These are phyloP conservation scores for Corylus americana DNA, from an alignment of 306 rosid genomes.

Conservation along the genomic window DNA sequence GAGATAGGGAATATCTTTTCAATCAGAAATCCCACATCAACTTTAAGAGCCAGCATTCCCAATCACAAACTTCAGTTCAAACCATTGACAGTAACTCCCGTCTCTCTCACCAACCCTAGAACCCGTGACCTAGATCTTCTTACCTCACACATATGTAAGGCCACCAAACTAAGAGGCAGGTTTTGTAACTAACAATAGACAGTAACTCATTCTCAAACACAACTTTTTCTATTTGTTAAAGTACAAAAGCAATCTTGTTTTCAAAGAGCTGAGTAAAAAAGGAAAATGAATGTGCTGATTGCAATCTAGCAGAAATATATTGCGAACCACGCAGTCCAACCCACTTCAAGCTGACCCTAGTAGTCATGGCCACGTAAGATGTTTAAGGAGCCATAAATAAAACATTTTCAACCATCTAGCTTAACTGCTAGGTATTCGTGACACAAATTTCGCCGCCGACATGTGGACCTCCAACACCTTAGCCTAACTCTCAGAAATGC, in stretches of 20 bases:
- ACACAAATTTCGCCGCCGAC: not conserved
- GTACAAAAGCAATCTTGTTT: not conserved
- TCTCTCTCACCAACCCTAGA: not conserved
- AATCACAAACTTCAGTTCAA: not conserved
- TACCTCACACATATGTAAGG: not conserved
- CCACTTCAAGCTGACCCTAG: not conserved
- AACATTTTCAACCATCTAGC: not conserved
- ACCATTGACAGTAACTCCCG: not conserved
- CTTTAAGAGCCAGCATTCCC: not conserved
- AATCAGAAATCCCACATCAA: not conserved
- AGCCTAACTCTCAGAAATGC: not conserved
- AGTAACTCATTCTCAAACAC: not conserved
- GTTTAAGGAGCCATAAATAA: not conserved
- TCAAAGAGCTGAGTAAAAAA: not conserved
- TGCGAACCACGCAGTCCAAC: not conserved
- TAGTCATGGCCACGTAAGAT: not conserved
- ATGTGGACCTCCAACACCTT: not conserved
- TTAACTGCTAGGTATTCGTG: not conserved
- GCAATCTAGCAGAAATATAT: not conserved
- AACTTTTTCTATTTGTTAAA: not conserved
- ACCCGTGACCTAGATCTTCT: not conserved
- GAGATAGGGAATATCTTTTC: not conserved
- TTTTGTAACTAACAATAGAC: not conserved
- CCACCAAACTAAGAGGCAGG: not conserved
- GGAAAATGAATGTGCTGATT: not conserved